Base-by-base conservation (phyloP, 2,329 filamentous ascomycete genomes). In the Penicillium vulpinum region DNA sequence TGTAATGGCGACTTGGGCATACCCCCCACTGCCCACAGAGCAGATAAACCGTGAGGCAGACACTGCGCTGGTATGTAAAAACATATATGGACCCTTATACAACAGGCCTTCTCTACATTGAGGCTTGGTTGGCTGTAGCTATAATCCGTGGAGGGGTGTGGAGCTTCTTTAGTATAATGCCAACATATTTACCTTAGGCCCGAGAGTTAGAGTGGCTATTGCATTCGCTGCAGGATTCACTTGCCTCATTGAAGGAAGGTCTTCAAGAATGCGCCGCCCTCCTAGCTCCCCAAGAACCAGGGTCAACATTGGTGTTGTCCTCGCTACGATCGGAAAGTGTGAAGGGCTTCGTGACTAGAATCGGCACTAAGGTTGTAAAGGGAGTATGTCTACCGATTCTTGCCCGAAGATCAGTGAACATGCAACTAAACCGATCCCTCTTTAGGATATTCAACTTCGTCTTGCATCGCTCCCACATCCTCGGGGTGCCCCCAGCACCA, bases 281-380 rank as follows among this genome's bases (percentile, higher is more conserved):
- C 24, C 85, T 99, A 29, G 89, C 91, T 8, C 92, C 93, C 1
- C 83, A 88, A 61, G 91, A 96, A 70, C 87, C 88, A 1, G 92
- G 92, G 9, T 92, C 88, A 66, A 99, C 93, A 0, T 85, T 99
- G 28, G 92, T 94, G 29, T 83, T 99, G 63, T 94, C 90, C 60
- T 95, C 92, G 15, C 84, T 89, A 54, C 85, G 92, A 54, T 93
- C 91, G 54, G 94, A 99, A 78, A 86, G 85, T 64, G 87, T 97
- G 61, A 99, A 99, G 75, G 94, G 94, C 18, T 90, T 91, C 67
- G 85, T 97, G 58, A 97, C 93, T 1, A 86, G 94, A 52, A 86
- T 96, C 35, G 94, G 94, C 38, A 91, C 91, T n/a, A 86, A 89
- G 50, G 88, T 99, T 62, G 88, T 96, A 61, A 96, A 96, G 73